Evolutionary conservation across 116 monocot species (phyloP).

Genomic region (Cymodocea nodosa): DNA sequence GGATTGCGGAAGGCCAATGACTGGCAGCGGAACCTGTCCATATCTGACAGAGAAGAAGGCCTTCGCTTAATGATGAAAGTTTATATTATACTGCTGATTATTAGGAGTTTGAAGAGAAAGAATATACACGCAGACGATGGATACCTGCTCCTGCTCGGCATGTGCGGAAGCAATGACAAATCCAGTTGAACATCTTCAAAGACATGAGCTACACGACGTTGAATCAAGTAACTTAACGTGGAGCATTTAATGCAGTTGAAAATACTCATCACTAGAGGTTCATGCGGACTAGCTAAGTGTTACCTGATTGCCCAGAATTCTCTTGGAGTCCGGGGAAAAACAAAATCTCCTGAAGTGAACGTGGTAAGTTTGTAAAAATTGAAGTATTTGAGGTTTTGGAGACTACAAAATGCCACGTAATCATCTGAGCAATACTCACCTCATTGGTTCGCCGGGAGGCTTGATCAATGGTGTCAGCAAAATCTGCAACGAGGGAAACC

Average conservation of each 20-base stretch:
- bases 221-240: neutral
- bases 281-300: too few relatives aligned
- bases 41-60: neutral
- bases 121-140: neutral
- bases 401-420: neutral
- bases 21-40: neutral
- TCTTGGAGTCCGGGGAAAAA: constrained; percentile 40
- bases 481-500: neutral
- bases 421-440: neutral
- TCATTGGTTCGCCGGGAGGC: constrained; percentile 9
- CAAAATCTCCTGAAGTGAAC: constrained; percentile 36
- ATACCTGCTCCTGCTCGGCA: constrained; percentile 7
- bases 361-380: neutral
- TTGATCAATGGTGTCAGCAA: constrained; percentile 27
- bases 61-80: neutral
- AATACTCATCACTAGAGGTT: too few relatives aligned
- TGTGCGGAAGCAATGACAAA: constrained; percentile 2
- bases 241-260: too few relatives aligned
- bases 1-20: neutral
- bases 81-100: too few relatives aligned
- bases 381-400: neutral
- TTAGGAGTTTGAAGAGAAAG: neutral
- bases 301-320: constrained; percentile 42
- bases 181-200: constrained; percentile 1
- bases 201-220: neutral